These are phyloP conservation scores for Yarrowia keelungensis DNA, from an alignment of 805 yeast species.

Conservation along the genomic window DNA sequence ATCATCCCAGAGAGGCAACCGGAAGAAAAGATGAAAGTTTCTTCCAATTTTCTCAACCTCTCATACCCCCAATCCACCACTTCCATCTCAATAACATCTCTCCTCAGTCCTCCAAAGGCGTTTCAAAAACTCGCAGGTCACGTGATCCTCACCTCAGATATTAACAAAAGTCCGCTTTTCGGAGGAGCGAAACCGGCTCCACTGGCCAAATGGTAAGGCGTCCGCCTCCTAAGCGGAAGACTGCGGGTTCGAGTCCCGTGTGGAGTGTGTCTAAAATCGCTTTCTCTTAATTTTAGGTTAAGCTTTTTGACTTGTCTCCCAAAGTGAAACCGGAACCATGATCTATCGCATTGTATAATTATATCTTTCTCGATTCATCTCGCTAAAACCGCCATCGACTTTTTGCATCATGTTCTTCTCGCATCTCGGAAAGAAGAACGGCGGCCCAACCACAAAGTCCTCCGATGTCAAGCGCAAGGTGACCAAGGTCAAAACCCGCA, in stretches of 20 bases:
- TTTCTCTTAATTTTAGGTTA: slow-evolving; percentile 11
- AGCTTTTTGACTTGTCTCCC: slow-evolving; percentile 8
- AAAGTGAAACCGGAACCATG: slow-evolving; percentile 21
- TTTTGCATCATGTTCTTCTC: slow-evolving; percentile 37
- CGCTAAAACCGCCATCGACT: neutral
- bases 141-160: neutral
- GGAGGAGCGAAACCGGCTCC: slow-evolving; percentile 48
- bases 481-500: slow-evolving; percentile 36
- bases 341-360: slow-evolving; percentile 4
- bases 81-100: neutral
- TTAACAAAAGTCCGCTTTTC: neutral
- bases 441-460: slow-evolving; percentile 4
- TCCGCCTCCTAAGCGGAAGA: slow-evolving; percentile 74
- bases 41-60: too few species aligned
- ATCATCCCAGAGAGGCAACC: neutral
- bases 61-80: too few species aligned
- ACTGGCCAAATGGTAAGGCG: slow-evolving; percentile 72
- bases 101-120: neutral
- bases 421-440: slow-evolving; percentile 30
- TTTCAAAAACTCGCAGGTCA: neutral
- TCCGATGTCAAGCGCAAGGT: slow-evolving; percentile 38
- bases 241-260: slow-evolving; percentile 74
- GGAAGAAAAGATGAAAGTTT: too few species aligned
- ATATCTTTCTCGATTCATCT: slow-evolving; percentile 4
- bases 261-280: slow-evolving; percentile 53